Evolutionary conservation across 2,329 filamentous ascomycete genomes (phyloP), one percentile per base, ranked within the genome.

Genomic region (Xylaria sp.): DNA sequence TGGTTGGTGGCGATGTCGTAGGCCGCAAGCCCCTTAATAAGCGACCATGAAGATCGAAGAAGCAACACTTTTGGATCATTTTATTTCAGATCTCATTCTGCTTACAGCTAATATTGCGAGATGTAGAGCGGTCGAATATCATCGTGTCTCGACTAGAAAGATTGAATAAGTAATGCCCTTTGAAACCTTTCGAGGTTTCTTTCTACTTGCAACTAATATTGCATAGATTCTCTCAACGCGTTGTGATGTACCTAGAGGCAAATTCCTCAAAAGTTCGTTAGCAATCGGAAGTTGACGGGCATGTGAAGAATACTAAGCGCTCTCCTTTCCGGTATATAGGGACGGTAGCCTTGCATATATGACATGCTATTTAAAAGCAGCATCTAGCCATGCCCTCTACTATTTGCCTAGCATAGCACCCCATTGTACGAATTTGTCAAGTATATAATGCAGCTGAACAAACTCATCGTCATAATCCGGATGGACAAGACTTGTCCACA

Each of bases 31-130:
- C 13, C 8, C 41, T 25, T n/a, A 37, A 8, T 6, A 37, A 34
- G 18, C 4, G 18, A n/a, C 15, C 18, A 39, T 48, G 1, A 34
- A 15, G 48, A 8, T 34, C 15, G 20, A 46, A 46, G 32, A 25
- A 52, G 10, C 39, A 48, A 39, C 20, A 34, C 15, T 28, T 15
- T 50, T n/a, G 23, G 7, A 7, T 60, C 4, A 18, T 37, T 32
- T 20, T 28, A 28, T 1, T 28, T 10, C 25, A 60, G 8, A 20
- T 61, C 6, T n/a, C 23, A 23, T 20, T 23, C 8, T 15, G 58
- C 34, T 48, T 28, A 44, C 25, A 65, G 39, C 32, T 48, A n/a
- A 58, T 50, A 62, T 65, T 61, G 57, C 52, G 13, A 44, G 18
- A 18, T 6, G 41, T 6, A 44, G 41, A 44, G 13, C 3, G 41